Evolutionary conservation across 805 yeast species (phyloP).

Genomic region (Starmerella asiatica): DNA sequence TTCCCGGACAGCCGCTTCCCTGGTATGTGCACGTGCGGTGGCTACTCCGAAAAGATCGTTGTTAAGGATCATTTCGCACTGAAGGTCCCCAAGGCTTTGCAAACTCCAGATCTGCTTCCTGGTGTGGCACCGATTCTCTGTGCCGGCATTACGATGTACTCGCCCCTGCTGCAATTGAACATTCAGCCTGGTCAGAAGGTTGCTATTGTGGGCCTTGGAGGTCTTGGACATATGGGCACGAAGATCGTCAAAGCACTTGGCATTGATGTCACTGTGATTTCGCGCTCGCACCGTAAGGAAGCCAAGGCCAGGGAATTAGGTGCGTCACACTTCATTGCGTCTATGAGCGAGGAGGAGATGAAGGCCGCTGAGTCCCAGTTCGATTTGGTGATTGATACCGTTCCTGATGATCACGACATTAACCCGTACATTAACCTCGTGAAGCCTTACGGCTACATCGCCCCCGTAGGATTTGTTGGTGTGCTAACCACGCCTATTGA

Average conservation of each 20-base stretch:
- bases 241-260: conserved; percentile 49
- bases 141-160: conserved; percentile 62
- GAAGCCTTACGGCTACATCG: conserved; percentile 44
- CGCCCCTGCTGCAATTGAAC: conserved; percentile 42
- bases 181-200: conserved; percentile 40
- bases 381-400: conserved; percentile 43
- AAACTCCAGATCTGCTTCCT: conserved; percentile 30
- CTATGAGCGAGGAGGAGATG: conserved; percentile 32
- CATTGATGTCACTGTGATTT: conserved; percentile 45
- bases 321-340: conserved; percentile 42
- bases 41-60: conserved; percentile 25
- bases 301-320: conserved; percentile 42
- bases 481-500: conserved; percentile 32
- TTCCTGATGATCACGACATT: conserved; percentile 38
- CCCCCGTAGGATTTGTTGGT: conserved; percentile 56
- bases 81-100: conserved; percentile 45
- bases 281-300: conserved; percentile 40
- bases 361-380: conserved; percentile 26
- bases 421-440: conserved; percentile 37
- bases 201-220: conserved; percentile 53
- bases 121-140: conserved; percentile 62
- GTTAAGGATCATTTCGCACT: conserved; percentile 50
- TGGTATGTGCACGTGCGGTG: conserved; percentile 39
- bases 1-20: conserved; percentile 37
- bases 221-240: conserved; percentile 50